phyloP scores from a whole-genome alignment of 2,329 filamentous ascomycete genomes.

The Myotisia sp. region DNA sequence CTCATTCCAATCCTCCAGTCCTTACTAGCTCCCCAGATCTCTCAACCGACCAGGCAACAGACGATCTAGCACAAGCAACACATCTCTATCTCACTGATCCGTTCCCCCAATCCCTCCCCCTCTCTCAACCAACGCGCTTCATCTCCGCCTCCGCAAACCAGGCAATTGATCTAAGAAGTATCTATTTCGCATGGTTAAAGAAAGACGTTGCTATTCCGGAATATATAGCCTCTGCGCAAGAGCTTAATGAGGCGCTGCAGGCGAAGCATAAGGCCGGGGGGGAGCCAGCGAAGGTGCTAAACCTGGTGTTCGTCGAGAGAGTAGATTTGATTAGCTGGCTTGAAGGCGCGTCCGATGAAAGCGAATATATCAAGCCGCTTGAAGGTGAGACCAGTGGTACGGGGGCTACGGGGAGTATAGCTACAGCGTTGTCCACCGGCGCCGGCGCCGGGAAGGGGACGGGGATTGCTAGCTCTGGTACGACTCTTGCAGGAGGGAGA shows the following conservation, averaged over 20 bases:
- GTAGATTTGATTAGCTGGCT: constrained; percentile 88
- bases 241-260: constrained; percentile 61
- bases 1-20: constrained; percentile 50
- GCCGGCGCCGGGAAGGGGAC: constrained; percentile 25
- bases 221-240: constrained; percentile 72
- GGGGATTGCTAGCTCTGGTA: constrained; percentile 24
- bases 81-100: constrained; percentile 59
- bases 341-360: constrained; percentile 75
- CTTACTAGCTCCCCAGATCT: constrained; percentile 57
- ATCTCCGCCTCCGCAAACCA: constrained; percentile 52
- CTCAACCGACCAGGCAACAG: constrained; percentile 44
- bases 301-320: constrained; percentile 80
- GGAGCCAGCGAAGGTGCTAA: constrained; percentile 54
- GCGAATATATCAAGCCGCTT: constrained; percentile 79
- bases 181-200: constrained; percentile 93
- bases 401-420: constrained; percentile 38
- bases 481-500: constrained; percentile 35
- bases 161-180: constrained; percentile 74
- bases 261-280: constrained; percentile 15
- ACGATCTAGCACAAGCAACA: constrained; percentile 58
- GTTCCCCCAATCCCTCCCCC: constrained; percentile 47
- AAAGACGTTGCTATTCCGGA: constrained; percentile 79
- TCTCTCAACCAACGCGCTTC: constrained; percentile 71
- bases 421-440: constrained; percentile 27
- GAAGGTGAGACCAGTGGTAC: constrained; percentile 44